phyloP scores from a whole-genome alignment of 2,329 filamentous ascomycete genomes.

The Aspergillus fijiensis region DNA sequence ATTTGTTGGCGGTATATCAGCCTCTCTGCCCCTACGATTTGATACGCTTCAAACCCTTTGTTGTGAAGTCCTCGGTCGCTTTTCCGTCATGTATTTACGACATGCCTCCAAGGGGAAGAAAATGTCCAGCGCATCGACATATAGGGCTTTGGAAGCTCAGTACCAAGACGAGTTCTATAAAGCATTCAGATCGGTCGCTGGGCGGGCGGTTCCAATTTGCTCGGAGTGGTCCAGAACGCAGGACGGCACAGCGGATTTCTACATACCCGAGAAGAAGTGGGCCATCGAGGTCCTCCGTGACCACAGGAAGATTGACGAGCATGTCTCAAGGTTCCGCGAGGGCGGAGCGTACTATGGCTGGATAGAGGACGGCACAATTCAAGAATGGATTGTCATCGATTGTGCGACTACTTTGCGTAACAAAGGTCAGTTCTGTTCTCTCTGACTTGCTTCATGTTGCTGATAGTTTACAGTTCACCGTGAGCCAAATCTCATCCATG shows the following conservation, averaged over 20 bases:
- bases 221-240: conserved; percentile 7
- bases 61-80: too few relatives aligned
- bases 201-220: conserved; percentile 3
- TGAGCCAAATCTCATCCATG: too few relatives aligned
- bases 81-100: not conserved
- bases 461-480: too few relatives aligned
- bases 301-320: not conserved
- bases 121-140: conserved; percentile 1
- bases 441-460: too few relatives aligned
- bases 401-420: conserved; percentile 5
- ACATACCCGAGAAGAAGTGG: conserved; percentile 5
- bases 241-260: conserved; percentile 6
- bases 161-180: conserved; percentile 8
- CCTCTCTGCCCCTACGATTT: not conserved
- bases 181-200: conserved; percentile 1
- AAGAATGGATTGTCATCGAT: conserved; percentile 9
- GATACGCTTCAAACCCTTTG: not conserved
- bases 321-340: conserved; percentile 7
- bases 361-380: conserved; percentile 1
- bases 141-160: conserved; percentile 3
- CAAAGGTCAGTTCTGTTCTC: not conserved
- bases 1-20: not conserved
- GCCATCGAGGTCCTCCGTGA: conserved; percentile 7
- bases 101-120: not conserved
- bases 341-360: conserved; percentile 6